Evolutionary conservation across 2,329 filamentous ascomycete genomes (phyloP).

Genomic region (Trichoderma koningii): DNA sequence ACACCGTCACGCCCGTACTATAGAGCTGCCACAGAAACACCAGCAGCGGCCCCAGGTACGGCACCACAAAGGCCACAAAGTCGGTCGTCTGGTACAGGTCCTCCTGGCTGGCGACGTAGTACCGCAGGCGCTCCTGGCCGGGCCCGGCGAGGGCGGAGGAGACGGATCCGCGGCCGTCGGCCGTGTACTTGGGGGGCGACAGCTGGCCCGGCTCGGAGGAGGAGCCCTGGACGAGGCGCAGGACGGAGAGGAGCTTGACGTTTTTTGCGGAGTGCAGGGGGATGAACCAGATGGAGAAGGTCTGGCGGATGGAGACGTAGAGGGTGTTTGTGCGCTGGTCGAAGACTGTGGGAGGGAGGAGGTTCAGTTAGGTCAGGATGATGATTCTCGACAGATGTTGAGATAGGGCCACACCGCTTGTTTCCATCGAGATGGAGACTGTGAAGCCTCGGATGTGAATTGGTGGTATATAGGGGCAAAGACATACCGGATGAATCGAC

Average conservation of each 20-base stretch:
- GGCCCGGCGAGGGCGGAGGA: constrained; percentile 29
- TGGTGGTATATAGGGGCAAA: no score
- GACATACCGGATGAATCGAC: constrained; percentile 59
- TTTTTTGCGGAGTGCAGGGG: constrained; percentile 70
- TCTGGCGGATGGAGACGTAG: constrained; percentile 72
- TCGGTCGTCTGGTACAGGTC: constrained; percentile 81
- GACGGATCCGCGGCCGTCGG: constrained; percentile 24
- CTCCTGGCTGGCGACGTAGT: constrained; percentile 75
- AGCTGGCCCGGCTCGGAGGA: constrained; percentile 30
- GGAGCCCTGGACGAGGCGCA: constrained; percentile 58
- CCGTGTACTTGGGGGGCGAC: constrained; percentile 27
- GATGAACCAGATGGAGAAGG: constrained; percentile 75
- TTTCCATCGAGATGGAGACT: no score
- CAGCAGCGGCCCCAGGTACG: constrained; percentile 59
- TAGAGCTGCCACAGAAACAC: constrained; percentile 62
- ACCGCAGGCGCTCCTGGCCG: constrained; percentile 43
- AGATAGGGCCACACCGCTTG: not conserved
- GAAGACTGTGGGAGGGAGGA: constrained; percentile 54
- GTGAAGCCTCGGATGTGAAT: no score
- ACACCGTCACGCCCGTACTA: constrained; percentile 64
- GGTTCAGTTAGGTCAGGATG: no score
- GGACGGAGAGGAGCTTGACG: constrained; percentile 67
- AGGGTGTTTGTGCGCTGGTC: constrained; percentile 67
- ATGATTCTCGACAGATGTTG: no score
- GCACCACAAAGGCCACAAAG: constrained; percentile 70